A percentile compares a stretch with the other conserved stretches of the same genome.
These are phyloP conservation scores for Fusarium heterosporum DNA, from an alignment of 2,329 filamentous ascomycete species.

Conservation along the genomic window DNA sequence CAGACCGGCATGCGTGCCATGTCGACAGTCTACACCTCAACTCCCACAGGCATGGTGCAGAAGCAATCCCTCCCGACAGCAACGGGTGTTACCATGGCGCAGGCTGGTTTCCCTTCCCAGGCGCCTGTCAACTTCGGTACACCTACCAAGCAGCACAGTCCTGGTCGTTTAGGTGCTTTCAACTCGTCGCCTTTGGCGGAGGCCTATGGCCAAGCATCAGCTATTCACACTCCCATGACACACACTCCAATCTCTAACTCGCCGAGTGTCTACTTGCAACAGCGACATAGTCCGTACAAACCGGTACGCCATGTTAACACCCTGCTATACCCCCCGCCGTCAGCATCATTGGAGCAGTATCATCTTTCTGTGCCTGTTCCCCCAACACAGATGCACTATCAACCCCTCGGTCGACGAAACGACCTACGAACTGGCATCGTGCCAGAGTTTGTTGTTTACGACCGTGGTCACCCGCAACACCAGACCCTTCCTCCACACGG, in stretches of 20 bases:
- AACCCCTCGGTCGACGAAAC: constrained; percentile 77
- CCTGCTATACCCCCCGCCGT: constrained; percentile 87
- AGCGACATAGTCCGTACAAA: constrained; percentile 91
- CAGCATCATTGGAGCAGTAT: constrained; percentile 81
- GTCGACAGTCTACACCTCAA: constrained; percentile 77
- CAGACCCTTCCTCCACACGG: constrained; percentile 44
- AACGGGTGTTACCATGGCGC: constrained; percentile 42
- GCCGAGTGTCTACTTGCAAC: constrained; percentile 86
- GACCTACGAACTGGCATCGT: constrained; percentile 78
- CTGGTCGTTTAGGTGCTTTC: constrained; percentile 60
- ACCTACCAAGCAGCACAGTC: constrained; percentile 65
- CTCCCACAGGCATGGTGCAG: constrained; percentile 57
- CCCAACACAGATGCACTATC: constrained; percentile 85
- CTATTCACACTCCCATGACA: constrained; percentile 66
- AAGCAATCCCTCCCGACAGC: constrained; percentile 48
- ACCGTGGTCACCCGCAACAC: constrained; percentile 50
- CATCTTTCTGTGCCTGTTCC: constrained; percentile 67
- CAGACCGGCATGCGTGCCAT: constrained; percentile 75
- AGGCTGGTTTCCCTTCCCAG: constrained; percentile 47
- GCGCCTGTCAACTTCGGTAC: constrained; percentile 59
- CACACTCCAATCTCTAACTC: constrained; percentile 80
- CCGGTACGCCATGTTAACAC: constrained; percentile 91
- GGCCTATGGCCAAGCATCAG: constrained; percentile 65
- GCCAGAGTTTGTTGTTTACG: constrained; percentile 66
- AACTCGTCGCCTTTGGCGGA: constrained; percentile 77